Evolutionary conservation across 108 stramenopile species (phyloP).

Genomic region (Fragilariopsis cylindrus): DNA sequence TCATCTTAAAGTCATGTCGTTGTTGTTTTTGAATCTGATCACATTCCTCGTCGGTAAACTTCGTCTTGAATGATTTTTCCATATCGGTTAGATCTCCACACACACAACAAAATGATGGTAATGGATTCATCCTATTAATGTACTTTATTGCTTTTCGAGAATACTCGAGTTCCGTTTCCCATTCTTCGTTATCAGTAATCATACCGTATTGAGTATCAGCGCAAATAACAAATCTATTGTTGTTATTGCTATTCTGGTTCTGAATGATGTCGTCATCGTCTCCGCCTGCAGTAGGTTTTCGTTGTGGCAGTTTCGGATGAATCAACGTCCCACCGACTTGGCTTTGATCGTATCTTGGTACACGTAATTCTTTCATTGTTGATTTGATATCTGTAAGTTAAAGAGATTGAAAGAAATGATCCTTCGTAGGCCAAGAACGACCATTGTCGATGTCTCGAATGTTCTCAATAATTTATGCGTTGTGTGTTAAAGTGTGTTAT

Average conservation of each 20-base stretch:
- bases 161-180: constrained; percentile 66
- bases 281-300: background rate
- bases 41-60: constrained; percentile 56
- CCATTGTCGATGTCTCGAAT: too few species aligned
- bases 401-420: too few species aligned
- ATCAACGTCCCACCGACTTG: constrained; percentile 25
- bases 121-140: constrained; percentile 59
- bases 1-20: constrained; percentile 53
- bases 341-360: background rate
- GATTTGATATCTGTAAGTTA: too few species aligned
- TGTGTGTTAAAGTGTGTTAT: too few species aligned
- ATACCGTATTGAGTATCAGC: constrained; percentile 76
- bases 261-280: constrained; percentile 10
- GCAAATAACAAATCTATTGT: constrained; percentile 54
- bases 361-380: background rate
- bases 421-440: too few species aligned
- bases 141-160: constrained; percentile 44
- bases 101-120: constrained; percentile 66
- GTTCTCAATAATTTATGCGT: too few species aligned
- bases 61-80: constrained; percentile 46
- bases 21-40: constrained; percentile 66
- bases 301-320: constrained; percentile 31
- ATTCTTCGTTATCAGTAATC: constrained; percentile 45
- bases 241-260: background rate
- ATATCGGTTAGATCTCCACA: constrained; percentile 80